phyloP scores from a whole-genome alignment of 2,329 filamentous ascomycete species.

The Alternaria gansuensis region DNA sequence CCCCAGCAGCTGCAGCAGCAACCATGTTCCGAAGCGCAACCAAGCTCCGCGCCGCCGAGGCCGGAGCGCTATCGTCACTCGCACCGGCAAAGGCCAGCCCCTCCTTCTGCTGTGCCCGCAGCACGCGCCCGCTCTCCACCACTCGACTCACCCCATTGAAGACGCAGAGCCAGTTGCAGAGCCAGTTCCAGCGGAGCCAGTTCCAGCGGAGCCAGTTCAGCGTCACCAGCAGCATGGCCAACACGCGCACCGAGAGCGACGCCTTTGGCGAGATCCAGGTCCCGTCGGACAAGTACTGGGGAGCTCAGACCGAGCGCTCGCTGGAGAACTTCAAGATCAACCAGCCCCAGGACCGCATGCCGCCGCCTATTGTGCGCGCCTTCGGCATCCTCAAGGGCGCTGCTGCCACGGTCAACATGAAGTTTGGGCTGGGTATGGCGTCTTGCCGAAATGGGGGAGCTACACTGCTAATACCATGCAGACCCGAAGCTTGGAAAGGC shows the following conservation, averaged over 20 bases:
- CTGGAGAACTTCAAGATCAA: slow-evolving; percentile 99
- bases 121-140: slow-evolving; percentile 42
- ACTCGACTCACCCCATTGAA: slow-evolving; percentile 33
- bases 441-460: neutral
- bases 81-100: slow-evolving; percentile 50
- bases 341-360: slow-evolving; percentile 98
- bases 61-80: slow-evolving; percentile 43
- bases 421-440: slow-evolving; percentile 80
- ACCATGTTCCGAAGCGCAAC: slow-evolving; percentile 50
- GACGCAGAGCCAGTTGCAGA: slow-evolving; percentile 27
- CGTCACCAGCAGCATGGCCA: slow-evolving; percentile 49
- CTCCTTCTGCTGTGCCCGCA: slow-evolving; percentile 40
- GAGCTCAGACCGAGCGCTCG: slow-evolving; percentile 94
- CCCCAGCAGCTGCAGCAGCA: slow-evolving; percentile 14
- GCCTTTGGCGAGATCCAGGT: slow-evolving; percentile 98
- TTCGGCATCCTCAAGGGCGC: slow-evolving; percentile 98
- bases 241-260: slow-evolving; percentile 87
- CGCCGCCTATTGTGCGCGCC: slow-evolving; percentile 86
- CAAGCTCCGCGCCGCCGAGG: slow-evolving; percentile 50
- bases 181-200: slow-evolving; percentile 26
- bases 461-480: slow-evolving; percentile 50
- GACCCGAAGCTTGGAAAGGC: slow-evolving; percentile 90
- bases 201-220: slow-evolving; percentile 45
- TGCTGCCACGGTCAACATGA: slow-evolving; percentile 94
- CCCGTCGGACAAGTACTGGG: slow-evolving; percentile 94